Evolutionary conservation across 2,329 filamentous ascomycete species (phyloP).

Genomic region (Aphanocladium album): DNA sequence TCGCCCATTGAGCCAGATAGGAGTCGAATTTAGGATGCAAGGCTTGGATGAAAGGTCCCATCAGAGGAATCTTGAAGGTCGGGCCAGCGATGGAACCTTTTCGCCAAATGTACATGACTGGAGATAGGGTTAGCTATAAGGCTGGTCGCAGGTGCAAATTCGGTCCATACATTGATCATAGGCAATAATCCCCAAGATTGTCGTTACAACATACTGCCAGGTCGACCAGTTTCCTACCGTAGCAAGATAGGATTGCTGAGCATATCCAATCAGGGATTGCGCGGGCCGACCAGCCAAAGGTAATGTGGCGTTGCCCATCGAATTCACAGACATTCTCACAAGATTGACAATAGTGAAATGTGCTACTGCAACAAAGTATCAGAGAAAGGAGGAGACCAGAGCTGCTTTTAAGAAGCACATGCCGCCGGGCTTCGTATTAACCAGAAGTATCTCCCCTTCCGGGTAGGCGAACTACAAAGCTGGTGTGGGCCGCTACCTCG

Average conservation of each 20-base stretch:
- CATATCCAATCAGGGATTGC: neutral
- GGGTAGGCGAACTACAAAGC: neutral
- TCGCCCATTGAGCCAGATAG: conserved; percentile 73
- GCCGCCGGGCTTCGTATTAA: neutral
- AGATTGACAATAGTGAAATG: too few relatives aligned
- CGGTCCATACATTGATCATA: conserved; percentile 36
- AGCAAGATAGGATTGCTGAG: neutral
- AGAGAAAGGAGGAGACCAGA: neutral
- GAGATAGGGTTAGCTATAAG: neutral
- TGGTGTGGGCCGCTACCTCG: neutral
- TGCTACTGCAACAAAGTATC: neutral
- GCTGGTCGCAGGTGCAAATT: too few relatives aligned
- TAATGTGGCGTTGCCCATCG: neutral
- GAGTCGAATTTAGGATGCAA: conserved; percentile 67
- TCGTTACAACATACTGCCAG: conserved; percentile 28
- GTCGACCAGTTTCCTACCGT: conserved; percentile 16
- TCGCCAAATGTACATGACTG: conserved; percentile 55
- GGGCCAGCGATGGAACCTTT: conserved; percentile 62
- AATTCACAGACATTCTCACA: neutral
- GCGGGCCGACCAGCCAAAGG: neutral
- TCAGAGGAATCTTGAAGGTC: conserved; percentile 59
- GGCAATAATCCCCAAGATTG: conserved; percentile 27
- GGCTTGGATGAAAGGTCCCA: conserved; percentile 72
- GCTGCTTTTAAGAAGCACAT: neutral
- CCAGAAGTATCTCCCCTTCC: neutral